Percentiles rank a stretch among this genome's conserved stretches.
Evolutionary conservation across 371 early-diverging fungal species (phyloP).

Genomic region (Blakeslea trispora): DNA sequence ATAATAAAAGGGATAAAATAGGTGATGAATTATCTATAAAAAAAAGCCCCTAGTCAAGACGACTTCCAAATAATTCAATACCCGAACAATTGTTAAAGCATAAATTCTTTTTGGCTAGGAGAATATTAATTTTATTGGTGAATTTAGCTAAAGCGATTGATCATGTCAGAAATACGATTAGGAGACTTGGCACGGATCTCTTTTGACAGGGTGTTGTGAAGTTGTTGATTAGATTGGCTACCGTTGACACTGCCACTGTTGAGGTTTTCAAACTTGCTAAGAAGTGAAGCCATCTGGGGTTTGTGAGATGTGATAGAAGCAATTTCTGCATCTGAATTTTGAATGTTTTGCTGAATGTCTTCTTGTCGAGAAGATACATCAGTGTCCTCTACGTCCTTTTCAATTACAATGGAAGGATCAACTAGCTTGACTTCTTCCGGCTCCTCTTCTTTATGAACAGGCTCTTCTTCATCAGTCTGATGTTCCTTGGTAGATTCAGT

Average conservation of each 20-base stretch:
- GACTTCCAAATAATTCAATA: background rate
- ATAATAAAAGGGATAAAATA: background rate
- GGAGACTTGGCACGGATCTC: conserved; percentile 40
- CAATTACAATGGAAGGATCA: background rate
- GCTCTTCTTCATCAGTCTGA: background rate
- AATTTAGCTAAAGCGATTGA: conserved; percentile 31
- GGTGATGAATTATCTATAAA: conserved; percentile 8
- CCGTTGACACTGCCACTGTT: conserved; percentile 8
- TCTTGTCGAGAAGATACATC: conserved; percentile 5
- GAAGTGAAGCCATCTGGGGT: conserved; percentile 38
- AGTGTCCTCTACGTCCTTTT: conserved; percentile 7
- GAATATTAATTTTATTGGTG: conserved; percentile 16
- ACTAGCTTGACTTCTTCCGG: background rate
- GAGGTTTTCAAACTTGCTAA: conserved; percentile 35
- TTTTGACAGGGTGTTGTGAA: conserved; percentile 22
- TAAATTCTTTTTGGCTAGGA: background rate
- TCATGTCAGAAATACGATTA: conserved; percentile 46
- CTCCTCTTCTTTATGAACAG: conserved; percentile 2
- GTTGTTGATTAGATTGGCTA: conserved; percentile 4
- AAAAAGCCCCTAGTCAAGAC: background rate
- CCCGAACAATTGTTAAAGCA: conserved; percentile 1
- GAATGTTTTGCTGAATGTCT: background rate
- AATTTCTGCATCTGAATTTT: conserved; percentile 31
- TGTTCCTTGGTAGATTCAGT: conserved; percentile 1
- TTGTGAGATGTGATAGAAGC: conserved; percentile 31